Evolutionary conservation across 208 protist genomes (phyloP).

Genomic region (Trichomonas vaginalis): DNA sequence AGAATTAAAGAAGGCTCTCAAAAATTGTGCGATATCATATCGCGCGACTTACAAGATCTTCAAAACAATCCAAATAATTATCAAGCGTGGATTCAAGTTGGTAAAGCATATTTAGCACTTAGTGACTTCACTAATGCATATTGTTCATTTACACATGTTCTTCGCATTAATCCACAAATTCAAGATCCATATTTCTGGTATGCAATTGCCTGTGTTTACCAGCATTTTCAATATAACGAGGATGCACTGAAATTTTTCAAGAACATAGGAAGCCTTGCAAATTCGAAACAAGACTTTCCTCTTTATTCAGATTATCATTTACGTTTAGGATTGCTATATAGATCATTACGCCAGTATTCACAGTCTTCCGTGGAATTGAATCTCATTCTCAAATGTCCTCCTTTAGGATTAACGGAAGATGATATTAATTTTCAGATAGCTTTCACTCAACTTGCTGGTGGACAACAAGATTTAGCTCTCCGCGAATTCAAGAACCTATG

Average conservation of each 20-base stretch:
- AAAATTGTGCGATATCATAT: background rate
- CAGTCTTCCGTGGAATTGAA: background rate
- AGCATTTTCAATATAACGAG: background rate
- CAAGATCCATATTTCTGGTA: constrained; percentile 12
- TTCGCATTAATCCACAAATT: background rate
- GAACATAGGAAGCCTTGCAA: background rate
- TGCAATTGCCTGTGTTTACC: background rate
- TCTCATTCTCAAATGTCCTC: background rate
- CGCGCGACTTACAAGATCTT: background rate
- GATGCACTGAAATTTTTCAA: background rate
- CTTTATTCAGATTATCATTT: background rate
- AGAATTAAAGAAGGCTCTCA: background rate
- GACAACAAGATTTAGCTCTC: background rate
- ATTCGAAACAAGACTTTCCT: background rate
- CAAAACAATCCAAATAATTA: background rate
- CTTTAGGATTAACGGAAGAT: background rate
- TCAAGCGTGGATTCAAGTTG: background rate
- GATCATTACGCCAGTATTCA: background rate
- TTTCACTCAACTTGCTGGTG: background rate
- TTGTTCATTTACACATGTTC: background rate
- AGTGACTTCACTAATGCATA: background rate
- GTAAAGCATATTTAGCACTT: background rate
- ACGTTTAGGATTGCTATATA: background rate
- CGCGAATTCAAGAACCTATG: background rate
- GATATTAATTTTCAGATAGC: constrained; percentile 13